Evolutionary conservation across 768 basidiomycete genomes (phyloP).

Genomic region (Suillus discolor): DNA sequence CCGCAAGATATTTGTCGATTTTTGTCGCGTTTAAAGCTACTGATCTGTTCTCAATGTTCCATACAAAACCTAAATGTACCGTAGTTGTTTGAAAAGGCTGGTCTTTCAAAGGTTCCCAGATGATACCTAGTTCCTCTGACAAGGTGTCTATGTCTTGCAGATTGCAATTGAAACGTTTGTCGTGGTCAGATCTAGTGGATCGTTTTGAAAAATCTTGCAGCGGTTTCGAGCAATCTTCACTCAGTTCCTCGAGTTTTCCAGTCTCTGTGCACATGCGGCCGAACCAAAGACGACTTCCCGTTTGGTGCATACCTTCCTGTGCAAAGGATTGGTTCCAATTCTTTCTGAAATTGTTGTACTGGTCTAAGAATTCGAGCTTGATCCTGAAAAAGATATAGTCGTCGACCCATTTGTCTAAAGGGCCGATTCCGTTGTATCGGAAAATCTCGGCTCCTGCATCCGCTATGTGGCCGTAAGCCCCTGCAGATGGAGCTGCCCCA

Average conservation of each 20-base stretch:
- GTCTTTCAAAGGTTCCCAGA: neutral
- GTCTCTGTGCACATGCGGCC: neutral
- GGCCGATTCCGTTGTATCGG: too few species aligned
- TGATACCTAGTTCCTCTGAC: slow-evolving; percentile 11
- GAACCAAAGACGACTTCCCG: slow-evolving; percentile 13
- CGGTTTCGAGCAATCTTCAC: neutral
- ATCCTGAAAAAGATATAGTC: too few species aligned
- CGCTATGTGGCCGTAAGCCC: too few species aligned
- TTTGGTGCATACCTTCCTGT: neutral
- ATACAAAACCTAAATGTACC: slow-evolving; percentile 26
- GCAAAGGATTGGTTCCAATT: neutral
- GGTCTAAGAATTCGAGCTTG: fast-evolving
- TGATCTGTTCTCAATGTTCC: too few species aligned
- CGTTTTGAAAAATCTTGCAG: slow-evolving; percentile 1
- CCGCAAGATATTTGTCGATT: too few species aligned
- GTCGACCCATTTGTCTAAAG: too few species aligned
- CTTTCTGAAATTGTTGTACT: slow-evolving; percentile 17
- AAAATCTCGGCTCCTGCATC: too few species aligned
- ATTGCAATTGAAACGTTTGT: neutral
- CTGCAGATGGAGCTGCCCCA: too few species aligned
- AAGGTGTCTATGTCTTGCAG: neutral
- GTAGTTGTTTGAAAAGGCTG: neutral
- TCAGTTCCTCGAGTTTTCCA: neutral
- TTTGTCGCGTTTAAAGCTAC: too few species aligned
- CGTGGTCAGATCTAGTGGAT: slow-evolving; percentile 3